phyloP scores from a whole-genome alignment of 2,329 filamentous ascomycete genomes.

The Neurospora crassa region DNA sequence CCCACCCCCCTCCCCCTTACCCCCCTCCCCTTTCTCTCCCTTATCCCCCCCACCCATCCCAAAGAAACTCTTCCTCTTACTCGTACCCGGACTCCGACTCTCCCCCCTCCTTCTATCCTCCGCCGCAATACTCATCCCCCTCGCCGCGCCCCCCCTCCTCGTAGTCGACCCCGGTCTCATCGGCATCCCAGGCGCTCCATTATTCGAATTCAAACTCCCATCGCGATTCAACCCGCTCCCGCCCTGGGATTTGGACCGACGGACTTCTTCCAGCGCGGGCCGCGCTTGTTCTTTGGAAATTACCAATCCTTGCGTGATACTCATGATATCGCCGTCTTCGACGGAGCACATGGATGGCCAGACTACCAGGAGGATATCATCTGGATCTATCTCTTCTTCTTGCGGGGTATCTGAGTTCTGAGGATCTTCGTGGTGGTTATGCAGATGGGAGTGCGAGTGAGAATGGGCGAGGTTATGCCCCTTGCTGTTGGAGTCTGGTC shows the following conservation, averaged over 20 bases:
- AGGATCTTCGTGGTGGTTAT: constrained; percentile 2
- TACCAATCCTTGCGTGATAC: constrained; percentile 26
- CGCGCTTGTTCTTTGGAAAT: constrained; percentile 26
- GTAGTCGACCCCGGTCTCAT: background rate
- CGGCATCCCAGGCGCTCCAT: background rate
- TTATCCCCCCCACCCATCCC: background rate
- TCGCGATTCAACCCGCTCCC: background rate
- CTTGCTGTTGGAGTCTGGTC: background rate
- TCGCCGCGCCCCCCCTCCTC: background rate
- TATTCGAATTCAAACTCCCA: background rate
- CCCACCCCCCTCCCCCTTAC: background rate
- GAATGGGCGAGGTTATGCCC: constrained; percentile 2
- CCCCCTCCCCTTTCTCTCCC: background rate
- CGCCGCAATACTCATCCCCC: background rate
- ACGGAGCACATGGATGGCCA: constrained; percentile 27
- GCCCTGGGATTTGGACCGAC: background rate
- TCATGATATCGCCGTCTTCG: constrained; percentile 24
- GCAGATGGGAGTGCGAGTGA: constrained; percentile 1
- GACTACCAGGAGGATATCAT: constrained; percentile 25
- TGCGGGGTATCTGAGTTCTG: background rate
- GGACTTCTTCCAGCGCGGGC: constrained; percentile 21
- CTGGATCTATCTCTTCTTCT: constrained; percentile 21
- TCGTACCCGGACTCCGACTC: background rate
- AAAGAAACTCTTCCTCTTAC: background rate
- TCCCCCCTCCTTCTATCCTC: background rate